These are phyloP conservation scores for Ascochyta viciae-villosae DNA, from an alignment of 2,329 filamentous ascomycete genomes.

Conservation along the genomic window DNA sequence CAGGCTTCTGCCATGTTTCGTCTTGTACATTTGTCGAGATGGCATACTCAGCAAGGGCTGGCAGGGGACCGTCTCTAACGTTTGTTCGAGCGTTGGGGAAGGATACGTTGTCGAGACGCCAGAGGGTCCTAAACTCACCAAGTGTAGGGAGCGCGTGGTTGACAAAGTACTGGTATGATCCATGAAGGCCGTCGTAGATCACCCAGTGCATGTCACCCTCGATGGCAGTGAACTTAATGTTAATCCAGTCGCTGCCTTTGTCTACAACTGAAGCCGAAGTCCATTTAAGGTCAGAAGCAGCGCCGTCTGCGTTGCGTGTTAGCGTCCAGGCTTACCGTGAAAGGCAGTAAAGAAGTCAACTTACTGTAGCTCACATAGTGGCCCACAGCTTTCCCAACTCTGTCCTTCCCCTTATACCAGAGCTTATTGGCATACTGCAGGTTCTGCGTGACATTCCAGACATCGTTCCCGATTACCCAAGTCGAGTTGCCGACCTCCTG, in stretches of 20 bases:
- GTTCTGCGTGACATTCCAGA: slow-evolving; percentile 54
- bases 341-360: slow-evolving; percentile 5
- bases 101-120: slow-evolving; percentile 58
- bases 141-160: slow-evolving; percentile 58
- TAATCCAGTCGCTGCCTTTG: slow-evolving; percentile 54
- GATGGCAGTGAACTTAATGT: slow-evolving; percentile 56
- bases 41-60: slow-evolving; percentile 53
- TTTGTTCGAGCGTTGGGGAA: slow-evolving; percentile 58
- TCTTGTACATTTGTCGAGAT: slow-evolving; percentile 60
- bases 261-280: slow-evolving; percentile 55
- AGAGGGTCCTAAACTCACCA: slow-evolving; percentile 60
- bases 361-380: slow-evolving; percentile 57
- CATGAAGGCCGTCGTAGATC: slow-evolving; percentile 56
- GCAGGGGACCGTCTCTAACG: slow-evolving; percentile 55
- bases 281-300: slow-evolving; percentile 57
- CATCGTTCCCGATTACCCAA: slow-evolving; percentile 50
- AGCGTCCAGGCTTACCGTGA: background rate
- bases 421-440: slow-evolving; percentile 50
- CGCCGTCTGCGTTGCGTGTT: slow-evolving; percentile 52
- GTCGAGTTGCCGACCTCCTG: slow-evolving; percentile 43
- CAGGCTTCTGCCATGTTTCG: slow-evolving; percentile 59
- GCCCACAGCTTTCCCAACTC: slow-evolving; percentile 51
- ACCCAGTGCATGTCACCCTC: slow-evolving; percentile 63
- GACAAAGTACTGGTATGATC: slow-evolving; percentile 65
- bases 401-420: slow-evolving; percentile 52